These are phyloP conservation scores for Zoysia pacifica DNA, from an alignment of 176 grass and related monocot genomes.

Conservation along the genomic window DNA sequence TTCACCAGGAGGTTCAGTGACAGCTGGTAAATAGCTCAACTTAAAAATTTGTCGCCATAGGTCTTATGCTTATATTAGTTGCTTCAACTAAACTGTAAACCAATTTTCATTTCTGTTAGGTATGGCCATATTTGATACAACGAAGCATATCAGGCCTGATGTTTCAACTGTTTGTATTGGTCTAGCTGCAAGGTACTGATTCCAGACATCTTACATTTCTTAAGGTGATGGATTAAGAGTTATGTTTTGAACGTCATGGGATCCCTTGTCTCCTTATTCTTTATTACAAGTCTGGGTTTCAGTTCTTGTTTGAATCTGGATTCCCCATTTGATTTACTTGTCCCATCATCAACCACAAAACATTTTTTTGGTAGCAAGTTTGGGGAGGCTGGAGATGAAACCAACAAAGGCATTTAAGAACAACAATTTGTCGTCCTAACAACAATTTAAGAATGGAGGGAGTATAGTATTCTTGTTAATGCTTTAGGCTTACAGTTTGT, in stretches of 20 bases:
- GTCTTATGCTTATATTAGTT: neutral
- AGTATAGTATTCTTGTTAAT: too few species aligned
- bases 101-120: constrained; percentile 43
- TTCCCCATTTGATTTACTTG: neutral
- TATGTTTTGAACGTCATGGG: neutral
- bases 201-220: constrained; percentile 9
- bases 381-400: neutral
- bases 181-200: constrained; percentile 75
- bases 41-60: constrained; percentile 5
- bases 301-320: neutral
- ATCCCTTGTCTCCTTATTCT: neutral
- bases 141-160: constrained; percentile 88
- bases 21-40: constrained; percentile 69
- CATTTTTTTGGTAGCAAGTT: neutral
- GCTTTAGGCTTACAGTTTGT: too few species aligned
- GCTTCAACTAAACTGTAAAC: constrained; percentile 4
- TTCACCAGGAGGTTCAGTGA: constrained; percentile 91
- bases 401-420: neutral
- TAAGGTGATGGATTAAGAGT: constrained; percentile 16
- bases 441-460: too few species aligned
- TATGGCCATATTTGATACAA: constrained; percentile 94
- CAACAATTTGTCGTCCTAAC: too few species aligned
- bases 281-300: constrained; percentile 9
- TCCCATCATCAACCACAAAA: neutral
- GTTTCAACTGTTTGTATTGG: constrained; percentile 94